Conservation (phyloP, 345 rosid species). For the Psidium guajava region DNA sequence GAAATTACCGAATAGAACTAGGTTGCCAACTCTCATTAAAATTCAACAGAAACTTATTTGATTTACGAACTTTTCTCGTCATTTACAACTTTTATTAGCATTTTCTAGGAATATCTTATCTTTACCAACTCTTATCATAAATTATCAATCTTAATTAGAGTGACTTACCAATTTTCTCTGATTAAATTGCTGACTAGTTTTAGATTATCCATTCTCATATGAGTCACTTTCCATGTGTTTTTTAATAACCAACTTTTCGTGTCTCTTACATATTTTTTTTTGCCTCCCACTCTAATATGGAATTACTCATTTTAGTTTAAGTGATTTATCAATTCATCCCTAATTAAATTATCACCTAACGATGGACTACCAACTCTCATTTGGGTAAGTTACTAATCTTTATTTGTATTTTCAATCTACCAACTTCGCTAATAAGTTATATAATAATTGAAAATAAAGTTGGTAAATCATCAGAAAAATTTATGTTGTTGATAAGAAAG, state of each 20-base stretch:
- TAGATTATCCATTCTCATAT: background rate
- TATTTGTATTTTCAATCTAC: background rate
- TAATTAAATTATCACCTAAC: background rate
- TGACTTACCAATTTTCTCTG: background rate
- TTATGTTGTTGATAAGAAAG: background rate
- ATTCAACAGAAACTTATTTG: background rate
- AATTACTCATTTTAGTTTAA: background rate
- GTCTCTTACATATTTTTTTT: background rate
- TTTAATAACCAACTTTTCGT: background rate
- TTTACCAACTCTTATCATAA: background rate
- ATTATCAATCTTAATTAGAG: background rate
- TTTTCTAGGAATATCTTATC: background rate
- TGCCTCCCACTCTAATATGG: background rate
- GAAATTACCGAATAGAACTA: background rate
- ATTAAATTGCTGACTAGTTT: background rate
- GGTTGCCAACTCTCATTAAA: background rate
- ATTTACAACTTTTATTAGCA: background rate
- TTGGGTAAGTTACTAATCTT: background rate
- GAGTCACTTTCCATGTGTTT: background rate
- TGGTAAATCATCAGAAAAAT: background rate
- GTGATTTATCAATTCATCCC: background rate
- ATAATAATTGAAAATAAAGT: background rate
- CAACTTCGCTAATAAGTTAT: background rate
- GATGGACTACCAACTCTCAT: background rate
- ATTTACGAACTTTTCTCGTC: background rate